phyloP scores from a whole-genome alignment of 208 protist species.

The Leishmania major region DNA sequence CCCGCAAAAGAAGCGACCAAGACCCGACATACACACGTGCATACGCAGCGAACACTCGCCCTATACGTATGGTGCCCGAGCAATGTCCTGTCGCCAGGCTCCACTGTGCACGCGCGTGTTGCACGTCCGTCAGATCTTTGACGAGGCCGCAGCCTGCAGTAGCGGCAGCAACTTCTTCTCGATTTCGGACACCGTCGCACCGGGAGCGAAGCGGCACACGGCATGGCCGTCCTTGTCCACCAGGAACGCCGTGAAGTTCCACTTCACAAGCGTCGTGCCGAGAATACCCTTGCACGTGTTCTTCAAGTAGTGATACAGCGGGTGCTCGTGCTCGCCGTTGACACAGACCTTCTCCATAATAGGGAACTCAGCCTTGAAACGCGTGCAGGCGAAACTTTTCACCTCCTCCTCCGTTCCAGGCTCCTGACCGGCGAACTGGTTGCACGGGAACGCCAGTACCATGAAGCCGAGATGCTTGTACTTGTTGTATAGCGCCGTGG shows the following conservation, averaged over 20 bases:
- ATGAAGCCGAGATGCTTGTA: slow-evolving; percentile 87
- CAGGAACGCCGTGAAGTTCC: slow-evolving; percentile 96
- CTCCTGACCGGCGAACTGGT: slow-evolving; percentile 89
- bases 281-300: slow-evolving; percentile 55
- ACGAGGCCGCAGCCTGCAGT: slow-evolving; percentile 8
- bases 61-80: neutral
- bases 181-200: slow-evolving; percentile 48
- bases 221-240: slow-evolving; percentile 69
- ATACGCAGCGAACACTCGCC: neutral
- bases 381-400: slow-evolving; percentile 70
- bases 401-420: slow-evolving; percentile 83
- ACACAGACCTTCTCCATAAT: slow-evolving; percentile 93
- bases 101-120: neutral
- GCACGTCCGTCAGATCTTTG: slow-evolving; percentile 2
- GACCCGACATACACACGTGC: no score
- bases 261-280: slow-evolving; percentile 81
- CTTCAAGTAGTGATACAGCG: slow-evolving; percentile 89
- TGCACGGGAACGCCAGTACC: slow-evolving; percentile 93
- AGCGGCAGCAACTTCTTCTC: slow-evolving; percentile 69
- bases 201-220: slow-evolving; percentile 75
- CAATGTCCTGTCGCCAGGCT: neutral
- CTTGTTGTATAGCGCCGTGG: slow-evolving; percentile 82
- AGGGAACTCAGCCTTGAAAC: slow-evolving; percentile 72
- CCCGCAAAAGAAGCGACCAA: neutral
- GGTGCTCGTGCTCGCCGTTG: slow-evolving; percentile 80